A percentile compares a stretch with the other conserved stretches of the same genome.
Conservation (phyloP, 2,329 filamentous ascomycete genomes). For the Fusarium devonianum region DNA sequence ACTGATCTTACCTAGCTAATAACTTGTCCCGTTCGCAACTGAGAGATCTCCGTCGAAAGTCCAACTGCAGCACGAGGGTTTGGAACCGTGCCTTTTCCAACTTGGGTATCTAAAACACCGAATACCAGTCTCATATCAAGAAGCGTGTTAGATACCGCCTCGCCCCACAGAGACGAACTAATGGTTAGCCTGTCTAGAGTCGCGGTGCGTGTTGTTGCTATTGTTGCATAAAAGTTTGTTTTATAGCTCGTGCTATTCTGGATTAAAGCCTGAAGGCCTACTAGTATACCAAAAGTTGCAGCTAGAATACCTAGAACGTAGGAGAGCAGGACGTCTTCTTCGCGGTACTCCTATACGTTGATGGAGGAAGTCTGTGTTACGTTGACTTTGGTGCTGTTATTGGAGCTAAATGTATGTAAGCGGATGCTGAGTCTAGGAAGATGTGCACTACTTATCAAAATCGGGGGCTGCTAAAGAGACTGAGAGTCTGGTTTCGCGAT, state of each 20-base stretch:
- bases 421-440: neutral
- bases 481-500: conserved; percentile 1
- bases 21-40: neutral
- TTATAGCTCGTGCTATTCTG: conserved; percentile 1
- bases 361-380: neutral
- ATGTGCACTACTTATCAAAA: neutral
- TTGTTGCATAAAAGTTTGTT: neutral
- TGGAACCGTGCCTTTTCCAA: neutral
- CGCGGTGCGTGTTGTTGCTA: neutral
- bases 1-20: too few species aligned
- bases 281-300: neutral
- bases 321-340: neutral
- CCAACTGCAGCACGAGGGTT: conserved; percentile 1
- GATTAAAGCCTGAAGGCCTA: neutral
- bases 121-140: neutral
- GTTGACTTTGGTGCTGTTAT: neutral
- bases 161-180: neutral
- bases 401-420: neutral
- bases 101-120: neutral
- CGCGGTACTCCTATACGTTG: neutral
- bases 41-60: neutral
- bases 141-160: neutral
- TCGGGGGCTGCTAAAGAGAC: neutral
- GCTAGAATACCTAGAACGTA: neutral
- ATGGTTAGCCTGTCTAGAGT: neutral